Evolutionary conservation across 169 alveolate species (phyloP).

Genomic region (Neospora caninum): DNA sequence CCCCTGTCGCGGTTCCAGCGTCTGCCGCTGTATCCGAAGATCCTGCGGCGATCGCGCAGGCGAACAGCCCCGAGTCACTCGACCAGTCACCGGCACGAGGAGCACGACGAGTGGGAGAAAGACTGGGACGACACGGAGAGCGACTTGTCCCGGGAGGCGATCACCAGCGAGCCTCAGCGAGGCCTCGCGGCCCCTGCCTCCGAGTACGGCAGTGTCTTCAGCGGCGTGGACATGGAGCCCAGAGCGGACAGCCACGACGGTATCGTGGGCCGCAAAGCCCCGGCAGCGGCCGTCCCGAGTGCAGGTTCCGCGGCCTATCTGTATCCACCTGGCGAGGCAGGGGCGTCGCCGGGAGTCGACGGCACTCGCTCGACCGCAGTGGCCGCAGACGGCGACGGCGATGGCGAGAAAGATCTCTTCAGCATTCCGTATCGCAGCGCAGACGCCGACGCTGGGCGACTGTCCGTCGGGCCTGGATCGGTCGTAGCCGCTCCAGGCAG

Average conservation of each 20-base stretch:
- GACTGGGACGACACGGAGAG: constrained; percentile 17
- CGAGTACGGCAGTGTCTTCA: background rate
- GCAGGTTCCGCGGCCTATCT: background rate
- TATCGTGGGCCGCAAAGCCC: background rate
- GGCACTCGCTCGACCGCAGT: background rate
- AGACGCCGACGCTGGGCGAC: background rate
- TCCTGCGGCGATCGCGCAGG: background rate
- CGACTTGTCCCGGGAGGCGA: background rate
- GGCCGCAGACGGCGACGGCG: background rate
- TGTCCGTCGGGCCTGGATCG: background rate
- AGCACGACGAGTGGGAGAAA: background rate
- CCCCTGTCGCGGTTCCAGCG: constrained; percentile 13
- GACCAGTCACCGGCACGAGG: background rate
- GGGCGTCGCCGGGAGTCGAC: background rate
- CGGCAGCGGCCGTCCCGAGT: background rate
- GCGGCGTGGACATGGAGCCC: background rate
- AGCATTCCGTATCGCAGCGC: background rate
- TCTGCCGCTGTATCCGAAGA: background rate
- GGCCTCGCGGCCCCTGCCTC: background rate
- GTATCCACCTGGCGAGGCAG: background rate
- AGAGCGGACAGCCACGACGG: background rate
- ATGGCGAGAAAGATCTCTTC: background rate
- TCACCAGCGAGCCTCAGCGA: background rate
- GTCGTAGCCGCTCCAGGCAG: background rate
- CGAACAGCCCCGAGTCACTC: background rate